Conservation (phyloP, 2,329 filamentous ascomycete species). For the Rutstroemia sp. region DNA sequence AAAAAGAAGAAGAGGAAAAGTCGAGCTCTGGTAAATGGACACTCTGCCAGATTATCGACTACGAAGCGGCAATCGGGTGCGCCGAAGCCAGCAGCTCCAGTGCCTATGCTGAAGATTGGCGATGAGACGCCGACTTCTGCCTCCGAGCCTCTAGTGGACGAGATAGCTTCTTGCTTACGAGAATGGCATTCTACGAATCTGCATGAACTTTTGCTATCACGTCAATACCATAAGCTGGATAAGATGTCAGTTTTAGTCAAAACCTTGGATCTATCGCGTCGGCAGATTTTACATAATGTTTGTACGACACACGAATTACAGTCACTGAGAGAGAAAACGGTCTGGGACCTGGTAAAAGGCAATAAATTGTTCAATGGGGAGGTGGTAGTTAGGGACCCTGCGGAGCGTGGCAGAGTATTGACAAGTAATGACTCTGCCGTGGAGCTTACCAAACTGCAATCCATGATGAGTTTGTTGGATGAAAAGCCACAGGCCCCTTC, state of each 20-base stretch:
- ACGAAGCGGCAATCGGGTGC: conserved; percentile 55
- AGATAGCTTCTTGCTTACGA: conserved; percentile 91
- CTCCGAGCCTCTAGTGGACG: conserved; percentile 88
- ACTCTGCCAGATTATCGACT: conserved; percentile 31
- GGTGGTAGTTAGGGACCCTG: conserved; percentile 88
- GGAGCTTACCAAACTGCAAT: conserved; percentile 84
- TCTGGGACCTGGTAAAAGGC: conserved; percentile 90
- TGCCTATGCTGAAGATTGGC: conserved; percentile 95
- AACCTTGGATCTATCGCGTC: conserved; percentile 74
- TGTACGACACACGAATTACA: conserved; percentile 79
- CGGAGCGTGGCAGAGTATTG: conserved; percentile 73
- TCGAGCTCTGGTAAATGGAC: conserved; percentile 18
- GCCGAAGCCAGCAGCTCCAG: conserved; percentile 79
- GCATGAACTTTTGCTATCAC: conserved; percentile 78
- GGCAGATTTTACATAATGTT: conserved; percentile 90
- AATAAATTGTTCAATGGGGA: conserved; percentile 93
- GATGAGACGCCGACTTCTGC: conserved; percentile 90
- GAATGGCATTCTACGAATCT: conserved; percentile 99
- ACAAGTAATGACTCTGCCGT: conserved; percentile 92
- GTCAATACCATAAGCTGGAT: conserved; percentile 75
- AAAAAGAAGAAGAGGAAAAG: conserved; percentile 19
- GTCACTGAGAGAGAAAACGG: conserved; percentile 76
- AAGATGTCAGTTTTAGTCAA: conserved; percentile 73
- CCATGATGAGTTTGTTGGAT: conserved; percentile 89
- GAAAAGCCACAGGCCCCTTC: conserved; percentile 62